Conservation (phyloP, 2,329 filamentous ascomycete species). For the Chrysoporthe austroafricana region DNA sequence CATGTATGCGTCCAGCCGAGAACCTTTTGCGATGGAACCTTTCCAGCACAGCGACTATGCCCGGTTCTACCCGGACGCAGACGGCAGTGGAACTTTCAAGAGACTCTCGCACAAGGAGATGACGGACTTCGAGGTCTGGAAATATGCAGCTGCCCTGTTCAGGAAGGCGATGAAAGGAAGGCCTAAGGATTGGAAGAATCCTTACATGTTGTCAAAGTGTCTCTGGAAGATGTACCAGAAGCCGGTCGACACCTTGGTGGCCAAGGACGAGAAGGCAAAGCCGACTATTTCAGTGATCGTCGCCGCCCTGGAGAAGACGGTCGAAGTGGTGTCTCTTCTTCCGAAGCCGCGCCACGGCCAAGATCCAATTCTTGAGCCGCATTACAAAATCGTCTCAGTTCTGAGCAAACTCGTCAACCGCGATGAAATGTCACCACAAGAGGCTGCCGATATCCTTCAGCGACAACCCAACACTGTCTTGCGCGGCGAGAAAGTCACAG, state of each 20-base stretch:
- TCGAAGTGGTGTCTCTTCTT: constrained; percentile 54
- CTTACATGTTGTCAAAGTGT: constrained; percentile 65
- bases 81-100: constrained; percentile 55
- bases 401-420: constrained; percentile 77
- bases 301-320: constrained; percentile 53
- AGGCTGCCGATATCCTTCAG: constrained; percentile 57
- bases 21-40: constrained; percentile 66
- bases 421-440: constrained; percentile 50
- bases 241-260: constrained; percentile 47
- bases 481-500: constrained; percentile 51
- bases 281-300: constrained; percentile 49
- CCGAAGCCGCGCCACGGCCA: constrained; percentile 60
- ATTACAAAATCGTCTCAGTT: constrained; percentile 86
- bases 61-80: constrained; percentile 58
- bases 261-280: constrained; percentile 44
- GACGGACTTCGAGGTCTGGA: constrained; percentile 64
- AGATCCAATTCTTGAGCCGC: constrained; percentile 86
- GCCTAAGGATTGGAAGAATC: constrained; percentile 62
- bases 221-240: constrained; percentile 67
- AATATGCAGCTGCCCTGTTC: constrained; percentile 61
- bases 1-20: constrained; percentile 64
- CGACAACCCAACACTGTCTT: constrained; percentile 58
- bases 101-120: constrained; percentile 59
- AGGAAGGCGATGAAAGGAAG: constrained; percentile 58
- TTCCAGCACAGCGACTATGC: constrained; percentile 61